Evolutionary conservation across 1,284 basidiomycete species (phyloP).

Genomic region (Apiotrichum sp.): DNA sequence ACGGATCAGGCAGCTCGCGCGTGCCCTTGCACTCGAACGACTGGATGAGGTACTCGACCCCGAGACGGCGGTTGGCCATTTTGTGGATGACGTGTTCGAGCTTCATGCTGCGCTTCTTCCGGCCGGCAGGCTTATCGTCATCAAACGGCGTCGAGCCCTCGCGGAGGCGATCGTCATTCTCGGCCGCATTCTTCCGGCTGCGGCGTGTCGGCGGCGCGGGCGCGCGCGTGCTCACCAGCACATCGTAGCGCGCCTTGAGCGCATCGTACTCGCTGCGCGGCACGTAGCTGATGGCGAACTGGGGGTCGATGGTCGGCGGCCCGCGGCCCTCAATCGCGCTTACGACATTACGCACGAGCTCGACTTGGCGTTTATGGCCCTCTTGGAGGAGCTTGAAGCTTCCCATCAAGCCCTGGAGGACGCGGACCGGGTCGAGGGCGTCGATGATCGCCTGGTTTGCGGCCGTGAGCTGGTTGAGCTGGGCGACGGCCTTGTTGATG

Average conservation of each 20-base stretch:
- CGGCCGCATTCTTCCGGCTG: constrained; percentile 5
- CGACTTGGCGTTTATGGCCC: constrained; percentile 29
- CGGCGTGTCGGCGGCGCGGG: neutral
- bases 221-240: constrained; percentile 19
- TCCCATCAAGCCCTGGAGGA: constrained; percentile 27
- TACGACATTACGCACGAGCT: constrained; percentile 28
- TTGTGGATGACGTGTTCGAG: constrained; percentile 45
- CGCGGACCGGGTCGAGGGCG: constrained; percentile 24
- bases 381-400: constrained; percentile 30
- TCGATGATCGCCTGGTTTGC: constrained; percentile 25
- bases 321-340: constrained; percentile 14
- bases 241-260: constrained; percentile 35
- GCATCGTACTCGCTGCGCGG: constrained; percentile 32
- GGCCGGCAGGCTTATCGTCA: constrained; percentile 15
- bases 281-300: constrained; percentile 24
- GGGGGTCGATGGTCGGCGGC: constrained; percentile 23
- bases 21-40: constrained; percentile 32
- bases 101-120: constrained; percentile 39
- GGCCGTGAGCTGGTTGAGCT: constrained; percentile 22
- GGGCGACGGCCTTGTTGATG: constrained; percentile 19
- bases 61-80: constrained; percentile 42
- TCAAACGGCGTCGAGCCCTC: constrained; percentile 12
- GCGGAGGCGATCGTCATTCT: constrained; percentile 8
- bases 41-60: constrained; percentile 37
- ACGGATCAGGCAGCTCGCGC: constrained; percentile 33